Evolutionary conservation across 805 yeast genomes (phyloP), one percentile per base, ranked within the genome.

Genomic region (Isabelozyma pseudorhagii): DNA sequence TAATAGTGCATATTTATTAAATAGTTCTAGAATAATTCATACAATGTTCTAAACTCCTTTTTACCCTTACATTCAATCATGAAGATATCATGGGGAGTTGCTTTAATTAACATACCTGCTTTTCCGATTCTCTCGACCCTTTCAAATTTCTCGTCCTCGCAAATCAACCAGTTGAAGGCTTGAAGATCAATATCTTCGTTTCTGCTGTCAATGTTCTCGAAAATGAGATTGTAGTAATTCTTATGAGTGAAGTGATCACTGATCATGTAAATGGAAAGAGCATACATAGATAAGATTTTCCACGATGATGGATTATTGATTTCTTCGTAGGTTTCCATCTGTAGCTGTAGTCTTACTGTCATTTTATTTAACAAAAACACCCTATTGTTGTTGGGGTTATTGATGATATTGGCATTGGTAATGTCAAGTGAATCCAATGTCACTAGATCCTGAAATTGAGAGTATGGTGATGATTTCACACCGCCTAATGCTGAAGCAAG

Each of bases 41-140:
- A 60, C 21, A 71, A 58, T 21, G 58, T 57, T 48, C 61, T 65
- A 46, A 72, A 66, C 53, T 73, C 77, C 50, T 63, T 71, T 51
- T 67, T 72, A 3, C 79, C 79, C 56, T 67, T 70, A 54, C 77
- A 74, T 51, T 74, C 79, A 46, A 74, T 63, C 78, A 74, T 72
- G 58, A 51, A 74, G 40, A 67, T 60, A 8, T 67, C 68, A 41
- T 57, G 54, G 8, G 62, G 62, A n/a, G 56, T 51, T 1, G 56
- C 68, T 48, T 63, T 67, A 42, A 74, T 62, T 53, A 73, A 63
- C 50, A 74, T 57, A 8, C 75, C 79, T 7, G 79, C 79, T 48
- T 69, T 74, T 9, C 79, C 79, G 29, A 74, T 72, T 46, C 63
- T 58, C 51, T 72, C 70, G 17, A 72, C 57, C 27, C 66, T 54